phyloP scores from a whole-genome alignment of 768 basidiomycete genomes.

The Termitomyces sp. region DNA sequence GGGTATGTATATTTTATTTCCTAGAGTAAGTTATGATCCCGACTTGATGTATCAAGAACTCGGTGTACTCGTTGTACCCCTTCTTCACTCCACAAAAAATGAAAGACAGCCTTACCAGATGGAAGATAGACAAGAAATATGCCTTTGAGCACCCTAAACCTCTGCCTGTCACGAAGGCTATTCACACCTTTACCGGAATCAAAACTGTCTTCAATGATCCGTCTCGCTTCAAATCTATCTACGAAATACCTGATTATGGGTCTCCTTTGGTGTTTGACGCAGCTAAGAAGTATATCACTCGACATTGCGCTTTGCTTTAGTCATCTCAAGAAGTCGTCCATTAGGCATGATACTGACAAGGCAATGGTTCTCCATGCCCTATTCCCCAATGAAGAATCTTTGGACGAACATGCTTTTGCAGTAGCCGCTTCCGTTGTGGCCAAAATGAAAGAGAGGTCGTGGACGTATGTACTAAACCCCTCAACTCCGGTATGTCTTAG shows the following conservation, averaged over 20 bases:
- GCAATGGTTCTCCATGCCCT: slow-evolving; percentile 28
- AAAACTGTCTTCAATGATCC: slow-evolving; percentile 31
- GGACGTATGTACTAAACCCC: slow-evolving; percentile 14
- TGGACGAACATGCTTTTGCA: slow-evolving; percentile 25
- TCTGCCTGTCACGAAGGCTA: slow-evolving; percentile 23
- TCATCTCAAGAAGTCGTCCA: neutral
- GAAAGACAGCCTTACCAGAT: slow-evolving; percentile 33
- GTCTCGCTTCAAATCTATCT: slow-evolving; percentile 32
- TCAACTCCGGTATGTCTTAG: neutral
- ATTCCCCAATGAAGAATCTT: slow-evolving; percentile 29
- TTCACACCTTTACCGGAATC: slow-evolving; percentile 33
- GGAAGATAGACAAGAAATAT: slow-evolving; percentile 36
- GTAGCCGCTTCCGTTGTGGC: slow-evolving; percentile 22
- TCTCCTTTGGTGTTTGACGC: slow-evolving; percentile 39
- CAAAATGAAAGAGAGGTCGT: slow-evolving; percentile 29
- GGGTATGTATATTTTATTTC: slow-evolving; percentile 9
- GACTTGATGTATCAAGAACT: slow-evolving; percentile 3
- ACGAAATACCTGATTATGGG: slow-evolving; percentile 37
- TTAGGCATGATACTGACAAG: slow-evolving; percentile 30
- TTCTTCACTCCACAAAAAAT: slow-evolving; percentile 46
- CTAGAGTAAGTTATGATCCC: neutral
- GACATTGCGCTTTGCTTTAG: neutral
- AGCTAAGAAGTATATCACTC: slow-evolving; percentile 20
- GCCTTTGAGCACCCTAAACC: slow-evolving; percentile 35
- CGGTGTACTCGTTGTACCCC: slow-evolving; percentile 15